phyloP scores from a whole-genome alignment of 768 basidiomycete genomes.

The Agaricus sinodeliciosus region DNA sequence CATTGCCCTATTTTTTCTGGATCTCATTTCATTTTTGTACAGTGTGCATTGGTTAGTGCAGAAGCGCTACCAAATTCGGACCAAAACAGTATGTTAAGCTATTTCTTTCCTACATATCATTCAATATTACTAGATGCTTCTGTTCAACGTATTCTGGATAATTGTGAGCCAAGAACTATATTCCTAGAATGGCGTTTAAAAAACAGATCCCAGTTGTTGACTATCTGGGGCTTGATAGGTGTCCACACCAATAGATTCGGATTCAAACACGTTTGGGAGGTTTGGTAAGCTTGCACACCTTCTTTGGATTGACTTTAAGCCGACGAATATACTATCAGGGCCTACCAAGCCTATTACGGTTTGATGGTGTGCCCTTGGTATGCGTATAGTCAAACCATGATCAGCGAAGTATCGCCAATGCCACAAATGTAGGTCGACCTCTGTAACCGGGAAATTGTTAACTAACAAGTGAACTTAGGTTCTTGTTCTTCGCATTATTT shows the following conservation, averaged over 20 bases:
- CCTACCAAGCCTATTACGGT: constrained; percentile 66
- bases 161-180: constrained; percentile 31
- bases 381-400: constrained; percentile 80
- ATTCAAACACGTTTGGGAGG: constrained; percentile 81
- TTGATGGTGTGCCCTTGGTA: constrained; percentile 77
- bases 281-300: constrained; percentile 39
- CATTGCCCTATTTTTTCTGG: not conserved
- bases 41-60: constrained; percentile 68
- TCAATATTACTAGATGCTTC: constrained; percentile 46
- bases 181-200: not conserved
- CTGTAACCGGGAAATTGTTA: not conserved
- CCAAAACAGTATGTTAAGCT: constrained; percentile 42
- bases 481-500: constrained; percentile 70
- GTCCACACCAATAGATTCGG: constrained; percentile 68
- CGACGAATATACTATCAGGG: constrained; percentile 29
- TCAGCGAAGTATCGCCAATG: constrained; percentile 67
- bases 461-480: constrained; percentile 29
- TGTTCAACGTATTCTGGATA: constrained; percentile 69
- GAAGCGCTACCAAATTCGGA: constrained; percentile 54
- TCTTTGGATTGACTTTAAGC: not conserved
- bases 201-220: constrained; percentile 39
- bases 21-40: not conserved
- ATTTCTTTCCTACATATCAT: not conserved
- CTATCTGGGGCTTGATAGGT: constrained; percentile 73
- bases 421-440: constrained; percentile 54